Percentiles rank a stretch among this genome's conserved stretches.
phyloP scores from a whole-genome alignment of 768 basidiomycete genomes.

The Amanita pseudoporphyria region DNA sequence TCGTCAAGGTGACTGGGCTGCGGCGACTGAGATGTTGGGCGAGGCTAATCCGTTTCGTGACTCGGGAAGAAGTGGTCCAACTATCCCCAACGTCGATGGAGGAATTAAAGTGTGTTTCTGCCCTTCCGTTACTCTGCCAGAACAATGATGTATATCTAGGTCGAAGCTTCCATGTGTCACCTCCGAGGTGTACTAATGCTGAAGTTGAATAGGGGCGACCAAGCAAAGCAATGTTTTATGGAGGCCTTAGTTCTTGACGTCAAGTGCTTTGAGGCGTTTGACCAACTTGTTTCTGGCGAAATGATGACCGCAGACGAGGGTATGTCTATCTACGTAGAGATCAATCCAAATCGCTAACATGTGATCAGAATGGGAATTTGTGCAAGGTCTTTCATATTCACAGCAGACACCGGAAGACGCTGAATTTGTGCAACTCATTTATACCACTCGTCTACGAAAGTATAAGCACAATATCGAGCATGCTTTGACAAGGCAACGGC shows the following conservation, averaged over 20 bases:
- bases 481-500: constrained; percentile 62
- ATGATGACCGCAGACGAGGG: constrained; percentile 98
- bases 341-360: background rate
- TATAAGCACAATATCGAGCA: constrained; percentile 81
- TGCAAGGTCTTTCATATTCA: constrained; percentile 73
- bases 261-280: constrained; percentile 95
- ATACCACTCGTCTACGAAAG: constrained; percentile 86
- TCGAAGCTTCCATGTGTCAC: constrained; percentile 97
- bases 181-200: constrained; percentile 90
- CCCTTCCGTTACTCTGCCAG: background rate
- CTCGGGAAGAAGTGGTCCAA: constrained; percentile 57
- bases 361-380: constrained; percentile 86
- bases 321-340: constrained; percentile 19
- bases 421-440: constrained; percentile 87
- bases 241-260: constrained; percentile 92
- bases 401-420: constrained; percentile 85
- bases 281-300: constrained; percentile 80
- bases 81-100: constrained; percentile 77
- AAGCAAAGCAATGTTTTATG: constrained; percentile 93
- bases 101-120: constrained; percentile 77
- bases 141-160: constrained; percentile 32
- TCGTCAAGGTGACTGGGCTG: constrained; percentile 85
- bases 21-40: constrained; percentile 88
- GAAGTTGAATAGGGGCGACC: constrained; percentile 82
- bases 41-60: constrained; percentile 84